Percentiles rank a stretch among this genome's conserved stretches.
phyloP scores from a whole-genome alignment of 2,329 filamentous ascomycete species.

The Cladorrhinum sp. region DNA sequence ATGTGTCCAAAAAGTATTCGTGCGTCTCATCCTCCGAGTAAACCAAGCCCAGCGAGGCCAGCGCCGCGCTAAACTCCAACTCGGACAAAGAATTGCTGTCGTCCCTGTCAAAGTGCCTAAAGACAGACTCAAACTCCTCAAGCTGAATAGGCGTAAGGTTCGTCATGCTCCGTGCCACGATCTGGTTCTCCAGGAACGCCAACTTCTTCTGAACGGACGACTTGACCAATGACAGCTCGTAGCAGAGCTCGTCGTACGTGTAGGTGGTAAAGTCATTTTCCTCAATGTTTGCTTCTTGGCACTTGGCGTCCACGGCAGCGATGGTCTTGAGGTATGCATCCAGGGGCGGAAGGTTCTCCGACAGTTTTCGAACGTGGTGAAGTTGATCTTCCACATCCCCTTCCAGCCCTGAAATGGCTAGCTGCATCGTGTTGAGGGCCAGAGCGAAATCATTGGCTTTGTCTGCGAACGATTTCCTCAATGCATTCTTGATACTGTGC shows the following conservation, averaged over 20 bases:
- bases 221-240: constrained; percentile 89
- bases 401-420: constrained; percentile 94
- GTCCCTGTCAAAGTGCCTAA: constrained; percentile 95
- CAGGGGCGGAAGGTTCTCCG: constrained; percentile 81
- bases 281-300: constrained; percentile 94
- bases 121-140: constrained; percentile 97
- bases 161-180: constrained; percentile 97
- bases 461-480: constrained; percentile 90
- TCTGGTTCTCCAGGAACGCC: constrained; percentile 95
- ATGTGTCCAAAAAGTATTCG: constrained; percentile 86
- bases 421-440: constrained; percentile 88
- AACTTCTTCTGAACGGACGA: constrained; percentile 94
- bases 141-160: constrained; percentile 97
- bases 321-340: constrained; percentile 89
- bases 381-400: constrained; percentile 95
- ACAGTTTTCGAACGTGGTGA: constrained; percentile 79
- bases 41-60: constrained; percentile 91
- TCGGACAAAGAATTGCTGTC: constrained; percentile 86
- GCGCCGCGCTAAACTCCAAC: constrained; percentile 90
- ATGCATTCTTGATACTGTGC: constrained; percentile 82
- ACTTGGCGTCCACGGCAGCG: constrained; percentile 79
- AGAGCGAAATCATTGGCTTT: constrained; percentile 98
- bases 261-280: constrained; percentile 99
- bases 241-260: constrained; percentile 92
- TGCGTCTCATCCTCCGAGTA: constrained; percentile 99